phyloP scores from a whole-genome alignment of 257 asterid genomes.

The Solanum dulcamara region DNA sequence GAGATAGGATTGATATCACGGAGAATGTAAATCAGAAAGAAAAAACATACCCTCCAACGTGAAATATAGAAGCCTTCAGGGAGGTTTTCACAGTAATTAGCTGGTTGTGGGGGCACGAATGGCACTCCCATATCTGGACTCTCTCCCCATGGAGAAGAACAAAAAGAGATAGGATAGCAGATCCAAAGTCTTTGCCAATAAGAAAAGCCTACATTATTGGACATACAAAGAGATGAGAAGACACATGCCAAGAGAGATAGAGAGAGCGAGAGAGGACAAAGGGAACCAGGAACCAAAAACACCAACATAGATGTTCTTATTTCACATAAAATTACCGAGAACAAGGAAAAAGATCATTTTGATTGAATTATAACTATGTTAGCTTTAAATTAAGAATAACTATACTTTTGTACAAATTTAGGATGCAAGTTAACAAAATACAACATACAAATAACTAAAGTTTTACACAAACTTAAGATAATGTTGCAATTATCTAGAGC shows the following conservation, averaged over 20 bases:
- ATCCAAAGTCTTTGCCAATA: constrained; percentile 72
- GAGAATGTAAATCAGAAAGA: neutral
- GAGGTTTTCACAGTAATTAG: constrained; percentile 7
- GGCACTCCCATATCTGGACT: constrained; percentile 56
- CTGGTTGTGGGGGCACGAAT: constrained; percentile 33
- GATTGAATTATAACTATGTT: neutral
- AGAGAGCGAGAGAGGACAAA: neutral
- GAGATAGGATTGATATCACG: neutral
- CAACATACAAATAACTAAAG: neutral
- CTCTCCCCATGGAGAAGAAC: constrained; percentile 48
- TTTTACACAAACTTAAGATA: neutral
- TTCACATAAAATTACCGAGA: neutral
- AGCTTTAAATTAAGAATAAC: neutral
- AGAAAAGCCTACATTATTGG: constrained; percentile 44
- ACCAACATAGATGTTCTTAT: neutral
- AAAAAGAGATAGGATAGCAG: constrained; percentile 26
- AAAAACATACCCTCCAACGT: constrained; percentile 50
- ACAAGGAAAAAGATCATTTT: neutral
- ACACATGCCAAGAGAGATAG: neutral
- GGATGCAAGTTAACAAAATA: neutral
- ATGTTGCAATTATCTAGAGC: neutral
- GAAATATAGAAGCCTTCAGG: constrained; percentile 66
- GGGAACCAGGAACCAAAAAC: neutral
- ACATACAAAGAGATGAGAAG: neutral
- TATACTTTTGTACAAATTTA: neutral